Evolutionary conservation across 1,284 basidiomycete species (phyloP).

Genomic region (Hemileia vastatrix): DNA sequence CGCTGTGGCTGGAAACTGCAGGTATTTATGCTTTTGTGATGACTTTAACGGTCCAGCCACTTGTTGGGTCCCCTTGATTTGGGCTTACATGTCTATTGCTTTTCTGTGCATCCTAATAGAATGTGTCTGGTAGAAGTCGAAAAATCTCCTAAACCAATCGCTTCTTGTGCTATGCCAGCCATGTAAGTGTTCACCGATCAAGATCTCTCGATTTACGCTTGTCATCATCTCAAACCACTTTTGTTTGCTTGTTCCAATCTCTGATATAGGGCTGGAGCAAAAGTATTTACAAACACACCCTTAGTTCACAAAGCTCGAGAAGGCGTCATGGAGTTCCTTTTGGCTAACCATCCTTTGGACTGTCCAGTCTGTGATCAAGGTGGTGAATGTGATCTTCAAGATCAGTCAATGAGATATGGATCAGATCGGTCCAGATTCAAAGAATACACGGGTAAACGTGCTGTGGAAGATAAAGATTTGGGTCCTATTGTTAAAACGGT

Average conservation of each 20-base stretch:
- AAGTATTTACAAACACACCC: constrained; percentile 92
- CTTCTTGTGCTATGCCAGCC: constrained; percentile 87
- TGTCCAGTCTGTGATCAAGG: constrained; percentile 98
- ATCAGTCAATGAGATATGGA: constrained; percentile 99
- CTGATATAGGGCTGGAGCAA: constrained; percentile 59
- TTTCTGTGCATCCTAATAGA: constrained; percentile 44
- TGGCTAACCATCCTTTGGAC: constrained; percentile 94
- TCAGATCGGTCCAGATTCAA: constrained; percentile 95
- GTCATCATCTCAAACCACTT: not conserved
- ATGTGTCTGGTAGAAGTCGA: constrained; percentile 98
- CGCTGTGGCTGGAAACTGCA: constrained; percentile 89
- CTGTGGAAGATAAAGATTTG: constrained; percentile 96
- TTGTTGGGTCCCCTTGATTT: not conserved
- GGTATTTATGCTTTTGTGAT: constrained; percentile 51
- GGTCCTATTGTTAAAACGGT: constrained; percentile 97
- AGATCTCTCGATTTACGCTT: not conserved
- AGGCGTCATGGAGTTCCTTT: constrained; percentile 97
- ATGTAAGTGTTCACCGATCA: constrained; percentile 50
- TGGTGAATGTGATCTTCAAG: constrained; percentile 95
- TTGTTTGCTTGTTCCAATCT: too few relatives aligned
- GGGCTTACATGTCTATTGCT: not conserved
- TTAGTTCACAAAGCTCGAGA: constrained; percentile 91
- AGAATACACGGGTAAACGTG: constrained; percentile 94
- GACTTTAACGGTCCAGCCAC: not conserved
- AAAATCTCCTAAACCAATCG: constrained; percentile 84